Base-by-base conservation (phyloP, 1,284 basidiomycete genomes). In the Xerocomus amazonicus region DNA sequence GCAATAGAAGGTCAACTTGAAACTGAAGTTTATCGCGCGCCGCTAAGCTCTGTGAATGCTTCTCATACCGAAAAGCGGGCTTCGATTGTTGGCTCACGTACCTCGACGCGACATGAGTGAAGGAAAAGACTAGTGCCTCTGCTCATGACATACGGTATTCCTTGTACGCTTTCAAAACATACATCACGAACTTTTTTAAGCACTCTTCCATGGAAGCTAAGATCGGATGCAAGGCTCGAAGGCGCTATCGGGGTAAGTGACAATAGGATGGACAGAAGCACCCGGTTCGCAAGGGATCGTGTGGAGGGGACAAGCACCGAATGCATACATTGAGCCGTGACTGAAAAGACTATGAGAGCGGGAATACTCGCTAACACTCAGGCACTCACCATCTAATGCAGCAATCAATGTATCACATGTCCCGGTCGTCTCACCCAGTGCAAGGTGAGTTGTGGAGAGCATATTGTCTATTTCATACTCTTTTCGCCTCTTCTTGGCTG, bases 381-480 rank as follows among this genome's bases (percentile, higher is more conserved):
- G 34, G 31, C 34, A 16, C 70, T 59, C 67, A 91, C 90, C 78
- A 56, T 84, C 76, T n/a, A 91, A 63, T 14, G 85, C 77, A 8
- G 66, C 61, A 8, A 90, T 60, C 27, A 89, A 55, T 12, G 77
- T 70, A 23, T 80, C 70, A 16, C 76, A 78, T 26, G 87, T 84
- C 19, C 73, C 71, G 4, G 54, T 49, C 1, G 74, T 75, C 1
- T 76, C 62, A 54, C 78, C 83, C 29, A 82, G 61, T 3, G 78
- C 70, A 27, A 73, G 68, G 35, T 75, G 71, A 1, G 77, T 72
- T 5, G 73, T 63, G 46, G 79, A 83, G 61, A 95, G 83, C 9
- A 90, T 70, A 57, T 88, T 87, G 56, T 92, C 90, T 26, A 84
- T 89, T 61, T 90, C 88, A 45, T 83, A 90, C 6, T 79, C 84